Base-by-base conservation (phyloP, 2,329 filamentous ascomycete genomes). In the Herpotrichia juniperi region DNA sequence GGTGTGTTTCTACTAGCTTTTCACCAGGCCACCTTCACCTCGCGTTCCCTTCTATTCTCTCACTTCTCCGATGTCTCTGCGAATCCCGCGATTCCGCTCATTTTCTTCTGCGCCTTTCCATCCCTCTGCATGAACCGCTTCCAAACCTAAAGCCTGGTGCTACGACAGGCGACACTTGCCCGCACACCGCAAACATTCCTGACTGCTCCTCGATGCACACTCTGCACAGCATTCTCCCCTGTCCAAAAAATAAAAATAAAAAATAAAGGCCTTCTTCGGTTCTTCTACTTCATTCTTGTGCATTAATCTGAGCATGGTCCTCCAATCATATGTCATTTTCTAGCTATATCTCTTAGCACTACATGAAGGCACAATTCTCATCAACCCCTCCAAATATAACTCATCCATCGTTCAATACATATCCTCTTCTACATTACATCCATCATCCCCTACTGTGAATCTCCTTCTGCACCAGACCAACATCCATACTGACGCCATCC, bases 141-240 rank as follows among this genome's bases (percentile, higher is more conserved):
- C 51, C 43, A 53, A 45, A 9, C 19, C 21, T 35, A 17, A 17
- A 28, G 26, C 22, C 48, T 59, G 50, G 52, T 57, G 25, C 55
- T 62, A 67, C 66, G 49, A 57, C 58, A 63, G 63, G 61, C 60
- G 62, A 34, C 31, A 34, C 31, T 5, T n/a, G 8, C 64, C 58
- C 53, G 50, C 54, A 46, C 46, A 51, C 57, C 53, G 54, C 57
- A 45, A 39, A 31, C 46, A 30, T 24, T 44, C 37, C 55, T 48
- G 34, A 54, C 24, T 39, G 16, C 50, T 54, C 34, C n/a, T 32
- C 31, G n/a, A 40, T 28, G 32, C 48, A 35, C 50, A 35, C 39
- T 17, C 44, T 34, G 30, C 28, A 25, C 28, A 17, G 37, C 28
- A 42, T 30, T 31, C 16, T 45, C n/a, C 31, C 39, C 26, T 26